Percentiles rank a stretch among this genome's conserved stretches.
Conservation (phyloP, 2,329 filamentous ascomycete genomes). For the Sporothrix phasma region DNA sequence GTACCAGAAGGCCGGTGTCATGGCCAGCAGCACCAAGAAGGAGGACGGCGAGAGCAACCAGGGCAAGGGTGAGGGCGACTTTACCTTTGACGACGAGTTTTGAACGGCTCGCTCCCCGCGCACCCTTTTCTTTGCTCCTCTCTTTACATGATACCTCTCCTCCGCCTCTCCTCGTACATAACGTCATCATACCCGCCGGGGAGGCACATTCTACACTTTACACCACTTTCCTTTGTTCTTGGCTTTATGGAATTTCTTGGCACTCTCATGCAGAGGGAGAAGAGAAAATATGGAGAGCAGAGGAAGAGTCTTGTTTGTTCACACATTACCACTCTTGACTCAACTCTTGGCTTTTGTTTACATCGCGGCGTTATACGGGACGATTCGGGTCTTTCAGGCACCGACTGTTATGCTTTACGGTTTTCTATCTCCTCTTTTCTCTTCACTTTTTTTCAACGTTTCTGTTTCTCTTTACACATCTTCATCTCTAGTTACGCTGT, state of each 20-base stretch:
- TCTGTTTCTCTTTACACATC: no score
- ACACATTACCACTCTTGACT: conserved; percentile 16
- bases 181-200: conserved; percentile 14
- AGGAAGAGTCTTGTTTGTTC: not conserved
- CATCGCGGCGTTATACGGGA: conserved; percentile 15
- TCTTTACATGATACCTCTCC: conserved; percentile 1
- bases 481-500: conserved; percentile 1
- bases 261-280: not conserved
- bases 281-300: no score
- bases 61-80: conserved; percentile 62
- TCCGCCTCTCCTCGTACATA: conserved; percentile 8
- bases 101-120: conserved; percentile 40
- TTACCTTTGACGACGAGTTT: conserved; percentile 94
- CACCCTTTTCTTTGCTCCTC: not conserved
- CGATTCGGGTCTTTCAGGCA: conserved; percentile 10
- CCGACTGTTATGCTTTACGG: conserved; percentile 12
- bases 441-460: not conserved
- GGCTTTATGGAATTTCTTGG: conserved; percentile 2
- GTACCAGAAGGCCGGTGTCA: conserved; percentile 99
- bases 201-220: conserved; percentile 1
- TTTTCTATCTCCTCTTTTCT: not conserved
- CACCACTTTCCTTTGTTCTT: conserved; percentile 3
- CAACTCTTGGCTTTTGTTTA: conserved; percentile 7
- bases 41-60: conserved; percentile 34
- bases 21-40: conserved; percentile 74